A percentile compares a stretch with the other conserved stretches of the same genome.
These are phyloP conservation scores for Copromyces sp. DNA, from an alignment of 495 filamentous ascomycete genomes.

Conservation along the genomic window DNA sequence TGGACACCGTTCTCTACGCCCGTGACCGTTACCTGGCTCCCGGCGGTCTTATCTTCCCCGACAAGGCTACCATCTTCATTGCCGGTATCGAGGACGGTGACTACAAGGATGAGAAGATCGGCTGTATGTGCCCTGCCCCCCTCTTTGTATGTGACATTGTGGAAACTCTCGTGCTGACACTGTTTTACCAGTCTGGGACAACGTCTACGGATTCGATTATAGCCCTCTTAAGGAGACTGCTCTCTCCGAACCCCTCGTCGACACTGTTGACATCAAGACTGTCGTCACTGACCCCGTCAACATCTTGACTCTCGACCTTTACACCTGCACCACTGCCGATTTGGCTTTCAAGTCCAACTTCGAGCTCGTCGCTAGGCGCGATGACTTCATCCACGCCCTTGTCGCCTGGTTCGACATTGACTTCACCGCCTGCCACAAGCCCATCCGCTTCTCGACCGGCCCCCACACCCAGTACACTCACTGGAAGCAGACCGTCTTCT, in stretches of 20 bases:
- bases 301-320: conserved; percentile 62
- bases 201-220: conserved; percentile 73
- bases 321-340: conserved; percentile 54
- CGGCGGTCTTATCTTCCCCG: conserved; percentile 81
- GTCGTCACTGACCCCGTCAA: conserved; percentile 63
- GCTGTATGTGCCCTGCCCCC: conserved; percentile 33
- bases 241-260: conserved; percentile 61
- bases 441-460: conserved; percentile 73
- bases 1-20: conserved; percentile 85
- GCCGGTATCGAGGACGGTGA: conserved; percentile 82
- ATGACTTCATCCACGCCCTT: conserved; percentile 88
- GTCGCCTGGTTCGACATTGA: conserved; percentile 99
- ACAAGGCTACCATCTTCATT: conserved; percentile 76
- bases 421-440: conserved; percentile 89
- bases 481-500: conserved; percentile 94
- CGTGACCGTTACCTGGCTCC: conserved; percentile 69
- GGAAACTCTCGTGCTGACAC: conserved; percentile 10
- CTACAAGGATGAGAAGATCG: conserved; percentile 65
- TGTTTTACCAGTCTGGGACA: conserved; percentile 56
- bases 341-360: conserved; percentile 57
- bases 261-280: conserved; percentile 61
- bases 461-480: conserved; percentile 88
- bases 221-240: conserved; percentile 60
- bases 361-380: conserved; percentile 58
- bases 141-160: background rate